These are phyloP conservation scores for Diophrys appendiculata DNA, from an alignment of 73 alveolate genomes.

Conservation along the genomic window DNA sequence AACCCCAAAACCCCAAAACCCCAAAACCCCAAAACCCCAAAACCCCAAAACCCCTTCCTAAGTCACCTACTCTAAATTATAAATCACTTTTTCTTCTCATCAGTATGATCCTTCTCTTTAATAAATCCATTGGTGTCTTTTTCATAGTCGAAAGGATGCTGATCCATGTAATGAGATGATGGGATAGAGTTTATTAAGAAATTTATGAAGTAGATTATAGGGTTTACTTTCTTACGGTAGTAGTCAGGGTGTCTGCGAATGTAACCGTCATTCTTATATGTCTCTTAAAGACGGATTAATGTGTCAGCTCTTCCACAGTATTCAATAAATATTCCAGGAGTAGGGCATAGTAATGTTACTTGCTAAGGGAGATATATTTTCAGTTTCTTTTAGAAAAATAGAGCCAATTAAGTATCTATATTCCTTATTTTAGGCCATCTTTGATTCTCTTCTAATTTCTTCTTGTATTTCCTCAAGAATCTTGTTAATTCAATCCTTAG, in stretches of 20 bases:
- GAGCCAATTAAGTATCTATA: constrained; percentile 19
- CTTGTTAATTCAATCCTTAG: not conserved
- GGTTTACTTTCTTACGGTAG: constrained; percentile 31
- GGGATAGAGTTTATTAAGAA: constrained; percentile 34
- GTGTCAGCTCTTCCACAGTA: constrained; percentile 32
- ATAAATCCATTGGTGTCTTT: no score
- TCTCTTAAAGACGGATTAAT: constrained; percentile 13
- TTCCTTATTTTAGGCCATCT: constrained; percentile 33
- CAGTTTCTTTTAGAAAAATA: constrained; percentile 14
- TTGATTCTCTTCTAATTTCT: not conserved
- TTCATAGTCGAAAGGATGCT: no score
- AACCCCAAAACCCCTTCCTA: no score
- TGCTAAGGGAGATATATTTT: constrained; percentile 23
- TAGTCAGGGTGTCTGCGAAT: constrained; percentile 25
- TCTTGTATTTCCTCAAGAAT: not conserved
- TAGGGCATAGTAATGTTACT: constrained; percentile 15
- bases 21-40: no score
- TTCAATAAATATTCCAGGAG: constrained; percentile 35
- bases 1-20: no score
- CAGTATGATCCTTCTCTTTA: no score
- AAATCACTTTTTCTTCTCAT: no score
- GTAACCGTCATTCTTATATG: constrained; percentile 42
- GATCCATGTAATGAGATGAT: not conserved
- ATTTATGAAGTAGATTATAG: constrained; percentile 36
- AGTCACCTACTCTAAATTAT: no score